Conservation (phyloP, 306 rosid genomes). For the Mimosa bimucronata region DNA sequence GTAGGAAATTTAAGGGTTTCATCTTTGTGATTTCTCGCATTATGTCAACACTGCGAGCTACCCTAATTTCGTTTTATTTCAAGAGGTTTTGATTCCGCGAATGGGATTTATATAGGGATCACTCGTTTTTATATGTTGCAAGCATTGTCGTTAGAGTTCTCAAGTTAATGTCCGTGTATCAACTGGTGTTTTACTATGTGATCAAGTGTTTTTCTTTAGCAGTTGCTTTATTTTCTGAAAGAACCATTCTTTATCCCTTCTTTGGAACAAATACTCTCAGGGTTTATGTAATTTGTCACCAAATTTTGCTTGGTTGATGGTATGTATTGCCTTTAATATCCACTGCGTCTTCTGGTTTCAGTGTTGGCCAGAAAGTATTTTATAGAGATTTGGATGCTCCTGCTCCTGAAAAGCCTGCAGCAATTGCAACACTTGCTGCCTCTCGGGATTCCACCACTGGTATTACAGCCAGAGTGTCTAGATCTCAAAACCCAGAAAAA, state of each 20-base stretch:
- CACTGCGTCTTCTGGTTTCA: slow-evolving; percentile 23
- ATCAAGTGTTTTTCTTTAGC: neutral
- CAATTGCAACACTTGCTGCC: slow-evolving; percentile 47
- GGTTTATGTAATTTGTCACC: neutral
- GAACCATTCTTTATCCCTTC: neutral
- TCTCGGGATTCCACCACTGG: slow-evolving; percentile 49
- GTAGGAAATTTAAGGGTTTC: neutral
- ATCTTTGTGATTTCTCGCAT: neutral
- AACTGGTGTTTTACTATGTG: neutral
- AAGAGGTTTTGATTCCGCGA: neutral
- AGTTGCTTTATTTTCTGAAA: neutral
- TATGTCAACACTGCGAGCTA: neutral
- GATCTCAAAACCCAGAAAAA: slow-evolving; percentile 49
- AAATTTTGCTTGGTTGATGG: slow-evolving; percentile 20
- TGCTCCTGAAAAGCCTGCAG: slow-evolving; percentile 49
- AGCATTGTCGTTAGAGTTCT: slow-evolving; percentile 14
- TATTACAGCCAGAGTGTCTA: slow-evolving; percentile 53
- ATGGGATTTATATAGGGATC: neutral
- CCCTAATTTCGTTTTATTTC: neutral
- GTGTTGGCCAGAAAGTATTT: neutral
- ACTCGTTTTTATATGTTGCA: neutral
- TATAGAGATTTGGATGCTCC: slow-evolving; percentile 46
- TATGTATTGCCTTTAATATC: slow-evolving; percentile 45
- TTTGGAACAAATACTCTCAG: neutral
- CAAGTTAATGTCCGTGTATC: neutral